Percentiles rank a stretch among this genome's conserved stretches.
Conservation (phyloP, 1,284 basidiomycete genomes). For the Tilletia indica region DNA sequence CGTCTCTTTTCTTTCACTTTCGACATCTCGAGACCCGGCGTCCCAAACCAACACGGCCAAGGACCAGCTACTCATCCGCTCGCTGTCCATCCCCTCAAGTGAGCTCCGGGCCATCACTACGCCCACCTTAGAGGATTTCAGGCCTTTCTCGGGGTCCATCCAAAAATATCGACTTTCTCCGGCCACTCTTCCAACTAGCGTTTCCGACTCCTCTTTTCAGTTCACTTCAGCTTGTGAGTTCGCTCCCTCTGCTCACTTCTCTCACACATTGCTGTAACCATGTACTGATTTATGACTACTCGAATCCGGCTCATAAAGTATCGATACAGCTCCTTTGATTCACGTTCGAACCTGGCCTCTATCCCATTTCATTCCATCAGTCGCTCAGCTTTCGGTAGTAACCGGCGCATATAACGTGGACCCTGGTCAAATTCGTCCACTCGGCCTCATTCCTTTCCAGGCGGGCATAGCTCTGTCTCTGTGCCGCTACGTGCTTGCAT, state of each 20-base stretch:
- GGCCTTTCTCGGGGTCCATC: too few species aligned
- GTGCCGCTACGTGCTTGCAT: slow-evolving; percentile 1
- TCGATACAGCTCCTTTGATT: not conserved
- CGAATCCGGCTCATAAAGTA: too few species aligned
- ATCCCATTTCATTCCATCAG: not conserved
- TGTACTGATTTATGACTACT: too few species aligned
- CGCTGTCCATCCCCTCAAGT: slow-evolving; percentile 1
- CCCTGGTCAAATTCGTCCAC: not conserved
- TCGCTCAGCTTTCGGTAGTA: not conserved
- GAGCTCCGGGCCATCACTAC: not conserved
- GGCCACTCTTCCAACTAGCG: too few species aligned
- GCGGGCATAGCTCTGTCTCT: not conserved
- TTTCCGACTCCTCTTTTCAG: too few species aligned
- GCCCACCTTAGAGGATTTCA: not conserved
- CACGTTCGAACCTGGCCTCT: not conserved
- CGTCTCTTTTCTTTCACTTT: too few species aligned
- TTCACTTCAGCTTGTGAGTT: too few species aligned
- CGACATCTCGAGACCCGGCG: not conserved
- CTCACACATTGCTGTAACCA: too few species aligned
- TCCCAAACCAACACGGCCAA: not conserved
- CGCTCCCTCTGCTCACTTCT: too few species aligned
- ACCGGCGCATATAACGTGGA: not conserved
- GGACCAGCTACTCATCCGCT: not conserved
- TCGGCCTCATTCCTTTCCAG: not conserved
- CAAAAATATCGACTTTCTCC: too few species aligned